These are phyloP conservation scores for Trichophyton simii DNA, from an alignment of 2,329 filamentous ascomycete species.

Conservation along the genomic window DNA sequence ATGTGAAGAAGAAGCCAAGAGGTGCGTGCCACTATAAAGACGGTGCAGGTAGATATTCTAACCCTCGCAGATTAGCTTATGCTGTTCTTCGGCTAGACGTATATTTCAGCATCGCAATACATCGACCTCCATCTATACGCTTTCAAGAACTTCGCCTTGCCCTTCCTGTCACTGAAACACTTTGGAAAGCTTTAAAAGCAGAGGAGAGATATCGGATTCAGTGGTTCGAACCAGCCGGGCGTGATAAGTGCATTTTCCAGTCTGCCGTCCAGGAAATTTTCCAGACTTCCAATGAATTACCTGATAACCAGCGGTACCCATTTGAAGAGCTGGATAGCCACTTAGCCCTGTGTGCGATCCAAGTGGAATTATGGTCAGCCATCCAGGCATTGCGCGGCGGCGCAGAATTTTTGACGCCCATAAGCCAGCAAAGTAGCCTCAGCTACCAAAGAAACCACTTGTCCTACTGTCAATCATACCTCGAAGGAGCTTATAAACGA, in stretches of 20 bases:
- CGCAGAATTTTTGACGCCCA: background rate
- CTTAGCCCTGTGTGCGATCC: background rate
- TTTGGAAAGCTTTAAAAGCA: background rate
- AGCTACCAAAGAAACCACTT: background rate
- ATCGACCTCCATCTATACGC: background rate
- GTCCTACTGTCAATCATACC: background rate
- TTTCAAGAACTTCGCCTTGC: background rate
- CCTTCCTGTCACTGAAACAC: background rate
- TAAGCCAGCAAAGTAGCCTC: background rate
- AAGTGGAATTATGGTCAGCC: background rate
- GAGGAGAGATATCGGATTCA: background rate
- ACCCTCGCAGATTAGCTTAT: background rate
- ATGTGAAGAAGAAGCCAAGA: background rate
- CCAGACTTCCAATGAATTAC: background rate
- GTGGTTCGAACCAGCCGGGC: background rate
- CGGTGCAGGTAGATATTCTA: background rate
- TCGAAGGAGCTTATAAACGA: background rate
- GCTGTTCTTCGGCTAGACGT: background rate
- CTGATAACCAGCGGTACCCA: background rate
- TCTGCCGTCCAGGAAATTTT: background rate
- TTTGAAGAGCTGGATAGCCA: background rate
- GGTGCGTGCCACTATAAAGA: background rate
- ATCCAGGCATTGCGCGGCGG: background rate
- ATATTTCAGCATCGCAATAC: background rate
- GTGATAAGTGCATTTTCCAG: background rate